Conservation (phyloP, 257 asterid genomes). For the Ilex aquifolium region DNA sequence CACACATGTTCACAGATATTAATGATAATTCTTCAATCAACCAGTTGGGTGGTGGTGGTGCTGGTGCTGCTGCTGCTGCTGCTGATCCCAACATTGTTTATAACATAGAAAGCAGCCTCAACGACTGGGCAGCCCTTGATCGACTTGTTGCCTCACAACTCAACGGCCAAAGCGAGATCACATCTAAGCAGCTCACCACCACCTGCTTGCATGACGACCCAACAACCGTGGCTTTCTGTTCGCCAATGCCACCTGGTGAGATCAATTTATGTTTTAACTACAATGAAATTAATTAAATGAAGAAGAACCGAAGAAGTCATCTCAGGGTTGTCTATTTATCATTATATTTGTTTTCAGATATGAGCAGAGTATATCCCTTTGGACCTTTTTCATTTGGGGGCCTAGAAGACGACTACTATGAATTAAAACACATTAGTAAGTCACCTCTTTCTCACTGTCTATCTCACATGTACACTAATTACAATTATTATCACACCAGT, state of each 20-base stretch:
- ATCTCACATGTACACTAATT: no score
- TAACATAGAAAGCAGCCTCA: constrained; percentile 11
- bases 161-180: constrained; percentile 21
- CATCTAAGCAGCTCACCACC: constrained; percentile 9
- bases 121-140: constrained; percentile 44
- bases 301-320: no score
- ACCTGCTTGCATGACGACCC: background rate
- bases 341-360: no score
- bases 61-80: no score
- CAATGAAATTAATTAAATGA: no score
- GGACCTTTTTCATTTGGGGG: no score
- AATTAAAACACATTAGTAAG: no score
- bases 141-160: constrained; percentile 38
- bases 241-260: background rate
- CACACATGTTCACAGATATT: constrained; percentile 1
- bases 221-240: background rate
- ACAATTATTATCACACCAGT: no score
- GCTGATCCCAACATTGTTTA: background rate
- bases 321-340: no score
- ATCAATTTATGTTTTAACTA: background rate
- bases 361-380: no score
- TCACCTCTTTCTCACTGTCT: no score
- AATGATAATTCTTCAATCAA: constrained; percentile 5
- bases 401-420: no score
- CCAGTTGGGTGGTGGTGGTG: background rate